phyloP scores from a whole-genome alignment of 495 filamentous ascomycete genomes.

The Talaromyces borbonicus region DNA sequence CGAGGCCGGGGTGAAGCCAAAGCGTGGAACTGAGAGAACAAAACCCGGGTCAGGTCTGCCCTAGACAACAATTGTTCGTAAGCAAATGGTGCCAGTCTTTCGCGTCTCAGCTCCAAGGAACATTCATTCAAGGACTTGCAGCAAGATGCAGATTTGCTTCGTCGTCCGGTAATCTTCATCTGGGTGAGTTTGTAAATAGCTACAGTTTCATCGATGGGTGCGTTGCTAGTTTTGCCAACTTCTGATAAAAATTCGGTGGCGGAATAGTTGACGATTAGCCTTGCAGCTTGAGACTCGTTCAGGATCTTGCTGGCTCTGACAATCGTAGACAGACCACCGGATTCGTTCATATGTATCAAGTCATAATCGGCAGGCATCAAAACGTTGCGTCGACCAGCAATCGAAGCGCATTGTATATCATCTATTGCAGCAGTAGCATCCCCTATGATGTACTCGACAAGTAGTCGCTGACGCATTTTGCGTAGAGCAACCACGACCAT shows the following conservation, averaged over 20 bases:
- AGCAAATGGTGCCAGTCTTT: not conserved
- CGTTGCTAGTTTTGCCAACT: not conserved
- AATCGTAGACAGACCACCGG: not conserved
- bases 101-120: constrained; percentile 2
- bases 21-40: not conserved
- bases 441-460: not conserved
- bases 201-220: not conserved
- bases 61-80: constrained; percentile 3
- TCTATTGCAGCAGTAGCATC: not conserved
- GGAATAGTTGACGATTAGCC: not conserved
- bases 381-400: not conserved
- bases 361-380: not conserved
- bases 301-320: constrained; percentile 2
- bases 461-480: not conserved
- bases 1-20: not conserved
- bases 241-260: not conserved
- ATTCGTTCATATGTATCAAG: not conserved
- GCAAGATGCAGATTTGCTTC: not conserved
- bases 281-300: constrained; percentile 1
- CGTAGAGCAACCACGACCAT: constrained; percentile 7
- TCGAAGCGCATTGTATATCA: not conserved
- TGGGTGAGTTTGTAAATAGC: not conserved
- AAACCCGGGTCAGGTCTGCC: constrained; percentile 1
- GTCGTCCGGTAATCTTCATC: not conserved
- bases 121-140: not conserved